phyloP scores from a whole-genome alignment of 441 rosid genomes.

The Populus tomentosa region DNA sequence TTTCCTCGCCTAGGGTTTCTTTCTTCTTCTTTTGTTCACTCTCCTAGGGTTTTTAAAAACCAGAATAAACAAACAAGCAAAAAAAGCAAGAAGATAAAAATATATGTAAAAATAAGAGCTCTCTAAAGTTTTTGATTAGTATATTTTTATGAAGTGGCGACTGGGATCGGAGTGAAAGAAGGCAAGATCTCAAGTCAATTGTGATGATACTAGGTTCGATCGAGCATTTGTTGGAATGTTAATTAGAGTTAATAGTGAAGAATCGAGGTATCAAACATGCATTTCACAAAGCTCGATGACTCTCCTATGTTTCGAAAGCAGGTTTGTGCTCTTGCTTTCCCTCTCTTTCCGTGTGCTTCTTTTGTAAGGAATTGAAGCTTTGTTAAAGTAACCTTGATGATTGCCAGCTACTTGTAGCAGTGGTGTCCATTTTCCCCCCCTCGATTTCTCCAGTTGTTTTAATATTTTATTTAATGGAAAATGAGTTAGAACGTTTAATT shows the following conservation, averaged over 20 bases:
- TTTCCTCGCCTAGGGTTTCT: constrained; percentile 29
- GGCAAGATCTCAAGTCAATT: constrained; percentile 12
- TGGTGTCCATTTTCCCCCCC: background rate
- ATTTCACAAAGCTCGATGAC: constrained; percentile 98
- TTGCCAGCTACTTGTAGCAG: background rate
- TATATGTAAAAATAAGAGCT: background rate
- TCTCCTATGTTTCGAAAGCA: constrained; percentile 99
- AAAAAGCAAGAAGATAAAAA: background rate
- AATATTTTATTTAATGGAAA: background rate
- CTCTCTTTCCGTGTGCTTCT: background rate
- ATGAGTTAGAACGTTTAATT: background rate
- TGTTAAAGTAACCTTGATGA: background rate
- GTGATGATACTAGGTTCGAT: constrained; percentile 15
- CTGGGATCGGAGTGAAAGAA: background rate
- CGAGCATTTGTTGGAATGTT: constrained; percentile 42
- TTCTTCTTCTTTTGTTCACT: background rate
- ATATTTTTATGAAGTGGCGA: background rate
- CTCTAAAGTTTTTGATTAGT: constrained; percentile 14
- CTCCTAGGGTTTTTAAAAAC: background rate
- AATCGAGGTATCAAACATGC: constrained; percentile 52
- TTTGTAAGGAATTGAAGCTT: background rate
- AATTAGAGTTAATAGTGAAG: constrained; percentile 26
- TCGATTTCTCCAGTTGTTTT: background rate
- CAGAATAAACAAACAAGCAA: background rate
- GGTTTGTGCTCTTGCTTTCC: constrained; percentile 33